Conservation (phyloP, 805 yeast genomes). For the Saturnispora serradocipensis region DNA sequence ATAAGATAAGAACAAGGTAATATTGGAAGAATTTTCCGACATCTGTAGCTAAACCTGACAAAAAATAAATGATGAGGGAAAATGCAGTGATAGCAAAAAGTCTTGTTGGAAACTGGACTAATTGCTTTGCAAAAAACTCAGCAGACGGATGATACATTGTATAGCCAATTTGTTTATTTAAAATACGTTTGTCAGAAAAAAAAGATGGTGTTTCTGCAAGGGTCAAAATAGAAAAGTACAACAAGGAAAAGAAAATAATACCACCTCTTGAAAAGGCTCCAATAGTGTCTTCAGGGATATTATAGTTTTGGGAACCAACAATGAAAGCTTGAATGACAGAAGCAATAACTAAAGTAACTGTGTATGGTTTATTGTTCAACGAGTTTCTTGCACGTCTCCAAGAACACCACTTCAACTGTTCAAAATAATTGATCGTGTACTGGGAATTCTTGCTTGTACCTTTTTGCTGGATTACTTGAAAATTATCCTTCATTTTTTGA, state of each 20-base stretch:
- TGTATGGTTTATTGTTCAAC: conserved; percentile 48
- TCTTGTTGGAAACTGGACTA: conserved; percentile 51
- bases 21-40: conserved; percentile 44
- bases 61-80: conserved; percentile 39
- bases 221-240: conserved; percentile 51
- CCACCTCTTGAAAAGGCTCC: conserved; percentile 46
- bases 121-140: conserved; percentile 48
- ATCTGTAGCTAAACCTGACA: conserved; percentile 40
- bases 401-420: conserved; percentile 44
- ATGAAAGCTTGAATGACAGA: conserved; percentile 47
- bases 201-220: conserved; percentile 53
- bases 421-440: conserved; percentile 33
- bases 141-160: conserved; percentile 59
- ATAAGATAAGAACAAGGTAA: conserved; percentile 2
- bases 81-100: conserved; percentile 39
- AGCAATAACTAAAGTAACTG: conserved; percentile 39
- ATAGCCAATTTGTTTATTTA: conserved; percentile 54
- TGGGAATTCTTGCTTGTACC: conserved; percentile 32
- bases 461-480: conserved; percentile 30
- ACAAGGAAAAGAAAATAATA: conserved; percentile 48
- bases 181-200: conserved; percentile 51
- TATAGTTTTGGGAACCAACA: conserved; percentile 41
- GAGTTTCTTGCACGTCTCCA: conserved; percentile 46
- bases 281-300: conserved; percentile 11
- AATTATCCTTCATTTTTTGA: conserved; percentile 24